Evolutionary conservation across 805 yeast genomes (phyloP), one percentile per base, ranked within the genome.

Genomic region (Candida dendrica): DNA sequence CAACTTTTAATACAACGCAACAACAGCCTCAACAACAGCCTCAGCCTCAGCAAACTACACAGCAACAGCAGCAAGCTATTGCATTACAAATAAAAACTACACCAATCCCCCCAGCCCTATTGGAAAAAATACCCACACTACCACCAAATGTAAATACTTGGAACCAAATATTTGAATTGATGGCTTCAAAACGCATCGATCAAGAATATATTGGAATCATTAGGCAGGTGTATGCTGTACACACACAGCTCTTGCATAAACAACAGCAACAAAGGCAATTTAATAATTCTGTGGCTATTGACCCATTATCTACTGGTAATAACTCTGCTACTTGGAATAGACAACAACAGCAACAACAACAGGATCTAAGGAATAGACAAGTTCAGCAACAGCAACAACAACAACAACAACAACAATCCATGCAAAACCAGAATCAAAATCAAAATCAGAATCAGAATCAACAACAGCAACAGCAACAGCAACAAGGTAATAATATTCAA

Each of bases 111-210:
- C 75, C 74, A 14, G 75, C 77, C 2, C 59, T 87, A 20, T 62
- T 87, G 17, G 69, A 73, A 41, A 76, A 76, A 52, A 74, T 87
- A 37, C 95, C 95, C 9, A 81, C 75, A 37, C 66, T 87, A 29
- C 96, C 96, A 0, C 81, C 81, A 13, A 82, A 79, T 39, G 81
- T 81, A 24, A 81, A 75, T 50, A 85, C 95, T 6, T 89, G 96
- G 96, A 75, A 78, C 18, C 85, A 80, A 56, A 77, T 87, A 24
- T 77, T 80, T 59, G 82, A 80, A 34, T 72, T 80, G 50, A 61
- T 79, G 36, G 74, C 77, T 48, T 72, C 75, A 47, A 78, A 77
- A 45, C 67, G 76, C 45, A 63, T 85, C 33, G 77, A 84, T 1
- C 72, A 75, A 6, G 72, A 77, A 29, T 75, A 74, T 22, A 64